Evolutionary conservation across 148 eudicot genomes (phyloP).

Genomic region (Cornus suecica): DNA sequence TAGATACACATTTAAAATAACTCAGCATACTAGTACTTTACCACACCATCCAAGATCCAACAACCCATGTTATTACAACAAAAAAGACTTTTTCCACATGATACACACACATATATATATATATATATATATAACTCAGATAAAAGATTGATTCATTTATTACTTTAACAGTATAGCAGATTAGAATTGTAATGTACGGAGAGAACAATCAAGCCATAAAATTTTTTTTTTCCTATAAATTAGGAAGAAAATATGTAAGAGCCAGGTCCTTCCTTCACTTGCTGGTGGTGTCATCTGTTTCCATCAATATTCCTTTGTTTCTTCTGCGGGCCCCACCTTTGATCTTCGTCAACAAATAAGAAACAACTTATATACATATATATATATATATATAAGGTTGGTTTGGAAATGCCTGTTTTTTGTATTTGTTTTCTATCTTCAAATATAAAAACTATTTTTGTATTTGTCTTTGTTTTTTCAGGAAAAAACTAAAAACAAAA

Average conservation of each 20-base stretch:
- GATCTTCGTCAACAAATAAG: conserved; percentile 1
- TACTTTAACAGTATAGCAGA: neutral
- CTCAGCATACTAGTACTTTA: too few species aligned
- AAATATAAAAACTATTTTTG: too few species aligned
- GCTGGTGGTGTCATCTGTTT: neutral
- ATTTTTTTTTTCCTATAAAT: neutral
- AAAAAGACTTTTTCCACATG: too few species aligned
- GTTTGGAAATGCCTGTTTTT: too few species aligned
- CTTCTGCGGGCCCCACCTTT: neutral
- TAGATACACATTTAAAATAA: too few species aligned
- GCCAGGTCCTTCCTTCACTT: neutral
- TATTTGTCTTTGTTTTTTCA: too few species aligned
- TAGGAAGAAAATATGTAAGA: neutral
- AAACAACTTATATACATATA: too few species aligned
- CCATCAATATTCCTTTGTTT: conserved; percentile 8
- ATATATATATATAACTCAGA: too few species aligned
- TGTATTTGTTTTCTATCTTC: too few species aligned
- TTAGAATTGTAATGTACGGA: conserved; percentile 1
- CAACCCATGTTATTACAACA: neutral
- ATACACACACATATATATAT: too few species aligned
- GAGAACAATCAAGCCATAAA: neutral
- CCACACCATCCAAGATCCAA: neutral
- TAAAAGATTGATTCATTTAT: neutral
- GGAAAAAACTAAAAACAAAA: too few species aligned
- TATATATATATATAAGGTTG: too few species aligned